phyloP scores from a whole-genome alignment of 495 filamentous ascomycete species.

The Cetradonia linearis region DNA sequence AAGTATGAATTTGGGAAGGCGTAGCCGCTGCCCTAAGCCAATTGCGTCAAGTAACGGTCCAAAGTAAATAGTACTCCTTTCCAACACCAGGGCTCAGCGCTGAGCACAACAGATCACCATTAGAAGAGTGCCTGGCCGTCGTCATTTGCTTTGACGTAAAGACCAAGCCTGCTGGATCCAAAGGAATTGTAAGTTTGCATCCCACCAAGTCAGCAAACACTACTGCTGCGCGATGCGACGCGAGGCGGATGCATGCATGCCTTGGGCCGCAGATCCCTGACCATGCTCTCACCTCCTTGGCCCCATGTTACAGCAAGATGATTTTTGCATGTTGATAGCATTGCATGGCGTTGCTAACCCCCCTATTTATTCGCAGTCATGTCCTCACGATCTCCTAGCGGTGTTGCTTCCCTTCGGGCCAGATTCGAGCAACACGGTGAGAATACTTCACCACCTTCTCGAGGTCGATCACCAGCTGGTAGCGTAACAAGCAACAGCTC shows the following conservation, averaged over 20 bases:
- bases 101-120: not conserved
- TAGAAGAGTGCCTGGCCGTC: not conserved
- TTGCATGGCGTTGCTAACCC: constrained; percentile 14
- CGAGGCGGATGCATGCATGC: constrained; percentile 16
- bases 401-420: constrained; percentile 66
- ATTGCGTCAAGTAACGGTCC: constrained; percentile 1
- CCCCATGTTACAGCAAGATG: not conserved
- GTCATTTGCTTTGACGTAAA: not conserved
- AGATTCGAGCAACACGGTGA: constrained; percentile 64
- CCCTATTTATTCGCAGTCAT: constrained; percentile 32
- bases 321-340: constrained; percentile 1
- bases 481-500: constrained; percentile 27
- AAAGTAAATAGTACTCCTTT: constrained; percentile 11
- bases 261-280: constrained; percentile 14
- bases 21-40: constrained; percentile 11
- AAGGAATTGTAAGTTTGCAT: constrained; percentile 8
- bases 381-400: constrained; percentile 41
- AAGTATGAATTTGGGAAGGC: constrained; percentile 5
- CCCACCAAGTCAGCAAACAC: constrained; percentile 10
- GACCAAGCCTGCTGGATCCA: not conserved
- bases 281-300: constrained; percentile 12
- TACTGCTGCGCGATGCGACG: constrained; percentile 11
- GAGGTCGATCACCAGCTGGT: constrained; percentile 60
- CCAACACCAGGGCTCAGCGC: not conserved
- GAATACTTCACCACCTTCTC: constrained; percentile 51